Conservation (phyloP, 176 grass and related monocot species). For the Triticum dicoccoides region DNA sequence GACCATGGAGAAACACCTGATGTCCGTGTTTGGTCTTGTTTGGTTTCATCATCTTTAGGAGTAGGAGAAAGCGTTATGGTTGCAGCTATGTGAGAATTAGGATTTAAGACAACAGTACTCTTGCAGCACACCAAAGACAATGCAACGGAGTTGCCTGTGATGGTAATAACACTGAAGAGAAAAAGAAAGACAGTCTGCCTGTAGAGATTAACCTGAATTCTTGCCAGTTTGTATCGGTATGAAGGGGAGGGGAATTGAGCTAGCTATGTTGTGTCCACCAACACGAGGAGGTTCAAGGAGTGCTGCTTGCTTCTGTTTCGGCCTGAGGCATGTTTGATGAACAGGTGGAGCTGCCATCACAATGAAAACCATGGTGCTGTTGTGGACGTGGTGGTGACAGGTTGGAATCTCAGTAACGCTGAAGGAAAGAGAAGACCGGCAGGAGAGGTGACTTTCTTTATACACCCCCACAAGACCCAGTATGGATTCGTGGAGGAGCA, state of each 20-base stretch:
- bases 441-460: background rate
- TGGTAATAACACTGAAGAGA: background rate
- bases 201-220: background rate
- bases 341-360: background rate
- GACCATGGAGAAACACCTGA: slow-evolving; percentile 58
- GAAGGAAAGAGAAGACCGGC: background rate
- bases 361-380: background rate
- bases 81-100: background rate
- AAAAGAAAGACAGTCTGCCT: background rate
- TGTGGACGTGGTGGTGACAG: background rate
- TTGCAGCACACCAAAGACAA: background rate
- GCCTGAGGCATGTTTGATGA: background rate
- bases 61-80: background rate
- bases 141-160: background rate
- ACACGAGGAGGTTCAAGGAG: background rate
- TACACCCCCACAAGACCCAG: background rate
- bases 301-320: background rate
- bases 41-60: slow-evolving; percentile 38
- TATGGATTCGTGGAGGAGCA: background rate
- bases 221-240: background rate
- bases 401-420: background rate
- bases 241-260: too few relatives aligned
- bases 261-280: too few relatives aligned
- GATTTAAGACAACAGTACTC: background rate
- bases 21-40: slow-evolving; percentile 44